A percentile compares a stretch with the other conserved stretches of the same genome.
Conservation (phyloP, 305 asterid genomes). For the Andrographis paniculata region DNA sequence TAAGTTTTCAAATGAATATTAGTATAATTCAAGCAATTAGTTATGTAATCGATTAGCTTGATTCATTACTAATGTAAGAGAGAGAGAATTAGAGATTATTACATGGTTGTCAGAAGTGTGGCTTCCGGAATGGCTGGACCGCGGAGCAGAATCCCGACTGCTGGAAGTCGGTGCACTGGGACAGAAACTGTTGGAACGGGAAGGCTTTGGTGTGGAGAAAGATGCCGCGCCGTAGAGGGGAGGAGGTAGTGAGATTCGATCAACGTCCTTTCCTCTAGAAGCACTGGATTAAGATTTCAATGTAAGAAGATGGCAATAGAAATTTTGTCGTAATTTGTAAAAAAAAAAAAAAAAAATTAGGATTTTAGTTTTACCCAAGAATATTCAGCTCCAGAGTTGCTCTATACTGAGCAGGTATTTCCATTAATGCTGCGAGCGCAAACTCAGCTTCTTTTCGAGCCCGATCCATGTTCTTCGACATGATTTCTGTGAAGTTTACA, state of each 20-base stretch:
- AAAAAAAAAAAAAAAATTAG: background rate
- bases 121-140: constrained; percentile 38
- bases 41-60: too few relatives aligned
- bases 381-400: constrained; percentile 87
- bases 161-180: constrained; percentile 68
- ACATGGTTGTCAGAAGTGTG: constrained; percentile 64
- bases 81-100: constrained; percentile 9
- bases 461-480: constrained; percentile 58
- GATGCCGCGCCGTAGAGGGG: constrained; percentile 68
- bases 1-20: too few relatives aligned
- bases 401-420: constrained; percentile 87
- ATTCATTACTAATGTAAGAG: background rate
- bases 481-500: constrained; percentile 86
- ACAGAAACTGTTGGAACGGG: constrained; percentile 37
- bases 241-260: constrained; percentile 81
- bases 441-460: constrained; percentile 88
- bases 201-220: constrained; percentile 40
- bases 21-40: too few relatives aligned
- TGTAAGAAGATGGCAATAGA: constrained; percentile 16
- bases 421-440: constrained; percentile 90
- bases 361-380: constrained; percentile 52
- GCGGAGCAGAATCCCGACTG: constrained; percentile 23
- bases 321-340: background rate
- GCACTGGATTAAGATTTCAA: constrained; percentile 35
- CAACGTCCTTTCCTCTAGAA: constrained; percentile 57